These are phyloP conservation scores for Ailanthus altissimus DNA, from an alignment of 345 rosid species.

Conservation along the genomic window DNA sequence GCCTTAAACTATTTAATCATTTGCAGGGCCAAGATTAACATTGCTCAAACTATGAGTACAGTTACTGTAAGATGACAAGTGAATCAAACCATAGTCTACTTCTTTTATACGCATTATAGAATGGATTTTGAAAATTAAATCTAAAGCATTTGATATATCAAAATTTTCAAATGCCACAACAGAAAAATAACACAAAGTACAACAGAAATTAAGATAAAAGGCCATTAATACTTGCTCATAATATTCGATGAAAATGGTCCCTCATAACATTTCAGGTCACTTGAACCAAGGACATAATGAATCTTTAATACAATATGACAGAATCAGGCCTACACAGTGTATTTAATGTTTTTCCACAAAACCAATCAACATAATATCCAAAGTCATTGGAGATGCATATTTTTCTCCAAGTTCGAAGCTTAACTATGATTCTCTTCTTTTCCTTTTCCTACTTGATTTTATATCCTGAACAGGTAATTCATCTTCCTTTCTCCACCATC, in stretches of 20 bases:
- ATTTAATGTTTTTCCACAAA: neutral
- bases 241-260: neutral
- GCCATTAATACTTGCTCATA: neutral
- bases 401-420: neutral
- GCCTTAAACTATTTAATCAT: neutral
- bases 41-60: neutral
- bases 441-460: neutral
- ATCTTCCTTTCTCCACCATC: neutral
- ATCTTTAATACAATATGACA: neutral
- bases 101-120: neutral
- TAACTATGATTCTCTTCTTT: neutral
- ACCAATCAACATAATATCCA: neutral
- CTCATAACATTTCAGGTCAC: neutral
- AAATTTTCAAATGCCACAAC: too few species aligned
- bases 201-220: too few species aligned
- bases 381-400: neutral
- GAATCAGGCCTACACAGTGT: neutral
- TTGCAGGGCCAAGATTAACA: neutral
- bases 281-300: neutral
- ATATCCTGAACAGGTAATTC: neutral
- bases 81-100: conserved; percentile 4
- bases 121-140: too few species aligned
- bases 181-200: too few species aligned
- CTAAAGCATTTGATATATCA: too few species aligned
- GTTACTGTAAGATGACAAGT: neutral